Evolutionary conservation across 1,284 basidiomycete genomes (phyloP), one percentile per base, ranked within the genome.

Genomic region (Entoloma clypeatum): DNA sequence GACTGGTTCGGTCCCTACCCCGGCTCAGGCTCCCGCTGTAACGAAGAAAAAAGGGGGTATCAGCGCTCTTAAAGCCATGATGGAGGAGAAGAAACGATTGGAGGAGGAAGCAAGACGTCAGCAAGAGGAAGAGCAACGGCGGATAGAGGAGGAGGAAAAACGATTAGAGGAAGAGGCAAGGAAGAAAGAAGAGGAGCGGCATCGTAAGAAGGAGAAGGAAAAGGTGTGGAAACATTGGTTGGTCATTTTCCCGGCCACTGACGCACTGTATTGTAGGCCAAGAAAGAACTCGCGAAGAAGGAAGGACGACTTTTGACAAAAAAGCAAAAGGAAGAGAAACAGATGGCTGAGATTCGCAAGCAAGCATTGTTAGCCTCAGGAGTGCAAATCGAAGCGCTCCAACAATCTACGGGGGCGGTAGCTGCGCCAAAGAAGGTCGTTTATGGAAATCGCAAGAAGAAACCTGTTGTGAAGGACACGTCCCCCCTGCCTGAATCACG

Each of bases 261-360:
- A 19, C 10, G 17, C 24, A 22, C 2, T 18, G 17, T 22, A 13
- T 25, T 18, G 7, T 22, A 92, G 89, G 82, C 78, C 30, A 93
- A 93, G 64, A 78, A 77, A 38, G 91, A 93, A 55, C 58, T 85
- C 32, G 81, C 87, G 16, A 90, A 87, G 73, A 93, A 92, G 60
- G 92, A 96, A 64, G 93, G 93, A 23, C 79, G 86, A 41, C 68
- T 92, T 22, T 74, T 97, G 33, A 96, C 93, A 5, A 91, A 93
- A 60, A 97, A 96, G 67, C 94, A 99, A 63, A 97, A 94, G 67
- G 89, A 92, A 56, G 94, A 98, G 62, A 86, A 80, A 54, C 87
- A 88, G 11, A 87, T 86, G 45, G 94, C 93, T 6, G 94, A 98
- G 63, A 80, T 91, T 25, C 81, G 94, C 43, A 89, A 86, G 64